Evolutionary conservation across 2,329 filamentous ascomycete species (phyloP).

Genomic region (Fusarium hainanense): DNA sequence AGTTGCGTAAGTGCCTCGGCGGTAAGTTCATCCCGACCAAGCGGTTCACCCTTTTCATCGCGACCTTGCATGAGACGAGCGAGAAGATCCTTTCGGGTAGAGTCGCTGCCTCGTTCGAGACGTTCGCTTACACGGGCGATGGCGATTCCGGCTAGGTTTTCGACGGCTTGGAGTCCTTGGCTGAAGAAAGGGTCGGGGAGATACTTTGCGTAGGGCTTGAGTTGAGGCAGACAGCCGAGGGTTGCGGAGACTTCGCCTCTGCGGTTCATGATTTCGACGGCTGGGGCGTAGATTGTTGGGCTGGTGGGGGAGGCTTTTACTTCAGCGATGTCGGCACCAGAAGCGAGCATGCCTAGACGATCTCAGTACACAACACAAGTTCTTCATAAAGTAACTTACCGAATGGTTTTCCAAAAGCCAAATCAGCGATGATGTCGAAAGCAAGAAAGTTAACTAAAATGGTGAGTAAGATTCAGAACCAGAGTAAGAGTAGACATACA

Average conservation of each 20-base stretch:
- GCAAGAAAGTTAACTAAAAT: slow-evolving; percentile 60
- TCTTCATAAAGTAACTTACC: too few species aligned
- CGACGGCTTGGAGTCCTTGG: slow-evolving; percentile 77
- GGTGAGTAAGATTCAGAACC: not conserved
- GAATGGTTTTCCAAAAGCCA: slow-evolving; percentile 65
- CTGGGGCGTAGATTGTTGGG: slow-evolving; percentile 75
- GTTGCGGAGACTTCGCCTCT: slow-evolving; percentile 87
- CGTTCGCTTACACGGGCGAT: slow-evolving; percentile 82
- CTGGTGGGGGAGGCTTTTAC: slow-evolving; percentile 70
- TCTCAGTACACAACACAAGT: too few species aligned
- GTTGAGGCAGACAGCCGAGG: slow-evolving; percentile 76
- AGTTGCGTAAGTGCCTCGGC: slow-evolving; percentile 91
- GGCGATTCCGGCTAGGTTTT: slow-evolving; percentile 87
- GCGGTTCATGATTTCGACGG: slow-evolving; percentile 91
- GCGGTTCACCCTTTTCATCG: slow-evolving; percentile 80
- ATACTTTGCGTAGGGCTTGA: slow-evolving; percentile 84
- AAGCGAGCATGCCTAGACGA: slow-evolving; percentile 78
- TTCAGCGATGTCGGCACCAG: slow-evolving; percentile 80
- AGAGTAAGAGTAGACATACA: slow-evolving; percentile 48
- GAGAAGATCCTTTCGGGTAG: slow-evolving; percentile 81
- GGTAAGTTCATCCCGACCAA: slow-evolving; percentile 83
- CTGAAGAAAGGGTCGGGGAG: slow-evolving; percentile 86
- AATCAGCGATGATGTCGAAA: slow-evolving; percentile 61
- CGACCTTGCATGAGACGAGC: slow-evolving; percentile 86
- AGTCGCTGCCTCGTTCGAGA: slow-evolving; percentile 70